A percentile compares a stretch with the other conserved stretches of the same genome.
phyloP scores from a whole-genome alignment of 495 filamentous ascomycete genomes.

The Choiromyces venosus region DNA sequence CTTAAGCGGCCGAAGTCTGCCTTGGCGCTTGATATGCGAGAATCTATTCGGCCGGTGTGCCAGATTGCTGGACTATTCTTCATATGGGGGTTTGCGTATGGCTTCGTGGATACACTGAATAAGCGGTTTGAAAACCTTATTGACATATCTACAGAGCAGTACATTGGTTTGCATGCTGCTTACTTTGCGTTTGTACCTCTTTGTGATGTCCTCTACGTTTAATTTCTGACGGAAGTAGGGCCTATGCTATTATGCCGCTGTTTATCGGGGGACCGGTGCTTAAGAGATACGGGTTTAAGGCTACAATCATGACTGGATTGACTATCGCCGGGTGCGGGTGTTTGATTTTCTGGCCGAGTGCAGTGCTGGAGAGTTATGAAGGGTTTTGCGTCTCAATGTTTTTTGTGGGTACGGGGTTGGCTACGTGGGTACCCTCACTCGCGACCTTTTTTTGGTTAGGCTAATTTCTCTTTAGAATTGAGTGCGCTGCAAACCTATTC shows the following conservation, averaged over 20 bases:
- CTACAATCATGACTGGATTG: slow-evolving; percentile 60
- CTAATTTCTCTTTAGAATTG: slow-evolving; percentile 48
- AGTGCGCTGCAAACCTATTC: slow-evolving; percentile 64
- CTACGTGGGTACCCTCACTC: slow-evolving; percentile 16
- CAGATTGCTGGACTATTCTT: slow-evolving; percentile 43
- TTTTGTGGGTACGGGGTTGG: slow-evolving; percentile 56
- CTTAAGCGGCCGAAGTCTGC: slow-evolving; percentile 57
- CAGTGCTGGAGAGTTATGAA: slow-evolving; percentile 60
- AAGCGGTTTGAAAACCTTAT: slow-evolving; percentile 52
- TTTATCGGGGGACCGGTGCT: slow-evolving; percentile 55
- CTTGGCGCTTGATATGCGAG: slow-evolving; percentile 20
- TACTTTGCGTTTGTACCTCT: slow-evolving; percentile 50
- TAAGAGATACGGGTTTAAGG: slow-evolving; percentile 62
- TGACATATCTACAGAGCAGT: slow-evolving; percentile 48
- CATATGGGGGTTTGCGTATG: slow-evolving; percentile 82
- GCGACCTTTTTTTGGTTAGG: background rate
- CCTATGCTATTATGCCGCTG: slow-evolving; percentile 57
- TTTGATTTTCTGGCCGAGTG: slow-evolving; percentile 68
- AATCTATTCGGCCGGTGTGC: slow-evolving; percentile 29
- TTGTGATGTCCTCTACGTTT: background rate
- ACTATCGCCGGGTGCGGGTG: slow-evolving; percentile 60
- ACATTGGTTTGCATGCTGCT: slow-evolving; percentile 57
- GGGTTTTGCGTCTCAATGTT: slow-evolving; percentile 64
- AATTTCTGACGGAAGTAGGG: slow-evolving; percentile 31
- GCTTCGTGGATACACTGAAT: slow-evolving; percentile 71